A percentile compares a stretch with the other conserved stretches of the same genome.
Evolutionary conservation across 306 rosid species (phyloP).

Genomic region (Quercus dentata): DNA sequence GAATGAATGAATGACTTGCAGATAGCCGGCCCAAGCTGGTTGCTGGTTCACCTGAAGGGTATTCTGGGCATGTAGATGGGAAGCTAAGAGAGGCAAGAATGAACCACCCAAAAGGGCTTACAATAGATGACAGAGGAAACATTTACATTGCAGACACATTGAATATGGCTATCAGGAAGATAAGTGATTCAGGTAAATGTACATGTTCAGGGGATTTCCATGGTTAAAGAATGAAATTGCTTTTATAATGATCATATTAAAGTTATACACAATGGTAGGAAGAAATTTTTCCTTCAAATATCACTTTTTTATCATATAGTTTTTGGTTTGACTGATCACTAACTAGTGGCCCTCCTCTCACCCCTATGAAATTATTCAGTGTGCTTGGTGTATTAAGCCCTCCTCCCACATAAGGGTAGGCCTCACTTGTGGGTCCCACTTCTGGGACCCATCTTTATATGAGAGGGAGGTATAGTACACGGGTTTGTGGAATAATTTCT

Average conservation of each 20-base stretch:
- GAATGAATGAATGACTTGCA: constrained; percentile 39
- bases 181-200: constrained; percentile 68
- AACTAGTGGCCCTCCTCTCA: too few species aligned
- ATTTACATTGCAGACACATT: constrained; percentile 90
- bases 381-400: too few species aligned
- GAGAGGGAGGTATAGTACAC: too few species aligned
- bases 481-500: too few species aligned
- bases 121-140: constrained; percentile 82
- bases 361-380: too few species aligned
- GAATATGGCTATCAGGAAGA: constrained; percentile 97
- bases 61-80: constrained; percentile 90
- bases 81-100: constrained; percentile 87
- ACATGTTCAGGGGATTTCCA: constrained; percentile 2
- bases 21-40: constrained; percentile 88
- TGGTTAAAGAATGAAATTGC: constrained; percentile 5
- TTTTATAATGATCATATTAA: neutral
- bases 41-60: constrained; percentile 91
- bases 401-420: too few species aligned
- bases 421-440: too few species aligned
- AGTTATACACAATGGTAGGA: neutral
- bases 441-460: too few species aligned
- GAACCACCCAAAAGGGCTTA: constrained; percentile 88
- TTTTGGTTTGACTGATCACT: too few species aligned
- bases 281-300: neutral
- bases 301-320: too few species aligned